phyloP scores from a whole-genome alignment of 805 yeast species.

The Zygotorulaspora danielsina region DNA sequence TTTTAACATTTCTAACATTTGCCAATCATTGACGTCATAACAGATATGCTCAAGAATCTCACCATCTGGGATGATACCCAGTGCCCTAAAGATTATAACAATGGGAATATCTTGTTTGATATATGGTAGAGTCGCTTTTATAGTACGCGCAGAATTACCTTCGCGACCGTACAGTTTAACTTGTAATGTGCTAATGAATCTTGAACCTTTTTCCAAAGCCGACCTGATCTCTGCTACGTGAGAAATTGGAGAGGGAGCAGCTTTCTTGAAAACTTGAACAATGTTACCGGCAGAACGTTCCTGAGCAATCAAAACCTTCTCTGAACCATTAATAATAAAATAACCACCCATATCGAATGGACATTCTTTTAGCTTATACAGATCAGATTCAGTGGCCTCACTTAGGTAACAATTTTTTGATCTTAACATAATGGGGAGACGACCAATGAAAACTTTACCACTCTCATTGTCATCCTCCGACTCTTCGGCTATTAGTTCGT shows the following conservation, averaged over 20 bases:
- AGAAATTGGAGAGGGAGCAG: conserved; percentile 94
- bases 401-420: conserved; percentile 93
- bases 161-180: conserved; percentile 85
- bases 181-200: conserved; percentile 90
- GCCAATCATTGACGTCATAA: conserved; percentile 98
- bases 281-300: conserved; percentile 98
- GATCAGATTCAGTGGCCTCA: conserved; percentile 86
- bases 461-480: conserved; percentile 65
- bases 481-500: conserved; percentile 49
- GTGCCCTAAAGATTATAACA: conserved; percentile 93
- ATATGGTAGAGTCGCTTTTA: conserved; percentile 93
- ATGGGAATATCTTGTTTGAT: conserved; percentile 96
- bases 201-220: conserved; percentile 94
- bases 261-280: conserved; percentile 96
- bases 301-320: conserved; percentile 96
- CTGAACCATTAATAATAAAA: conserved; percentile 96
- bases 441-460: conserved; percentile 86
- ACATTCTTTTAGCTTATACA: conserved; percentile 94
- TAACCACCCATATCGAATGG: conserved; percentile 99
- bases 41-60: conserved; percentile 97
- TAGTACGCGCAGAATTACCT: conserved; percentile 70
- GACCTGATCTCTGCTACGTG: conserved; percentile 96
- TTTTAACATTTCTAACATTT: conserved; percentile 97
- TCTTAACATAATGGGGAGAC: conserved; percentile 95
- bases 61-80: conserved; percentile 98